Evolutionary conservation across 225 moss, liverwort and hornwort species (phyloP), one percentile per base, ranked within the genome.

Genomic region (Rhytidiadelphus loreus): DNA sequence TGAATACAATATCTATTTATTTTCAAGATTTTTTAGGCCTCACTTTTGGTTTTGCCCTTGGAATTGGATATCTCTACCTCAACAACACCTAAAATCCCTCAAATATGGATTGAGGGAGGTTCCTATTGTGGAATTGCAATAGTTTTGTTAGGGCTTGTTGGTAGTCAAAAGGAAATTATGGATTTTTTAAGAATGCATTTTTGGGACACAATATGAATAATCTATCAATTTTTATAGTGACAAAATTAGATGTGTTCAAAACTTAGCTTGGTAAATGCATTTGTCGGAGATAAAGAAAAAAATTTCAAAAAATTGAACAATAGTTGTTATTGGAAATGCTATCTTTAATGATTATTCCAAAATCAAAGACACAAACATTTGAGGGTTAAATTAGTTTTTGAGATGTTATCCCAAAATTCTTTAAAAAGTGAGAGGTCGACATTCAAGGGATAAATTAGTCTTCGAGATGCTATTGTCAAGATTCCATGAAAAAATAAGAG

Each of bases 21-120:
- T 53, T 20, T 53, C 22, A 76, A 76, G 33, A 8, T 21, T 12
- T 76, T 52, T 35, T 14, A 35, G 2, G 3, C 2, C 8, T 35
- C 5, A 23, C 5, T 13, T 24, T 37, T 9, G 3, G 0, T 37
- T 24, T 77, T 53, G 3, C 8, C 14, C 5, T 55, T 53, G 23
- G 21, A 53, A 53, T 3, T 37, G 24, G 53, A 1, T 53, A 53
- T 37, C 3, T 6, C 15, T 77, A 37, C 13, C 3, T 53, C 15
- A 9, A 3, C 1, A 53, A 14, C 13, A 53, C 1, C 5, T 52
- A 35, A 76, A 14, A 5, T 53, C 23, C 35, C 35, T 14, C 3
- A 35, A 53, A 22, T 24, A 37, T 15, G 0, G 9, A 0, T 52
- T 53, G 77, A 53, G 0, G 9, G 6, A 2, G 6, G 14, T 76